Evolutionary conservation across 352 stramenopile species (phyloP), one percentile per base, ranked within the genome.

Genomic region (Phytophthora fragariaefolia): DNA sequence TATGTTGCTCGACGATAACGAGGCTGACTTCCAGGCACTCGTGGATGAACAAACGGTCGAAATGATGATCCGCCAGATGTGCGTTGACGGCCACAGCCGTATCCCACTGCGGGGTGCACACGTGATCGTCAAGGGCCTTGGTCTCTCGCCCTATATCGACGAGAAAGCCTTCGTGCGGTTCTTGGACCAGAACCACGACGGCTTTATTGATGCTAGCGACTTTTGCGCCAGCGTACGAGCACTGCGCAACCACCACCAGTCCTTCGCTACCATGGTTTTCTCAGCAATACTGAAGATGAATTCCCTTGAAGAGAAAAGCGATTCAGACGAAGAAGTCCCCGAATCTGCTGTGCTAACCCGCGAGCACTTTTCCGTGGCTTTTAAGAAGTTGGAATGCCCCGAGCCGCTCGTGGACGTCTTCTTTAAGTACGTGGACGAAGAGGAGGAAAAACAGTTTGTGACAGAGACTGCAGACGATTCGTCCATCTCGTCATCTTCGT

Each of bases 121-220:
- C 30, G 63, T 88, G 28, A 72, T 93, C 18, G 79, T 78, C 6
- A 76, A 74, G 24, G 79, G 79, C 2, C 60, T 93, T 24, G 80
- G 83, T 4, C 53, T 93, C 12, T 93, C 80, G 18, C 77, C 83
- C 2, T 91, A 78, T 49, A 77, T 93, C 3, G 80, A 91, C 54
- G 79, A 84, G 42, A 75, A 87, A 26, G 56, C 48, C 1, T 92
- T 91, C 28, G 81, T 91, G 12, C 43, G 36, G 18, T 92, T 93
- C 56, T 34, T 93, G 26, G 85, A 93, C 48, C 76, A 76, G 20
- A 76, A 93, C 53, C 58, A 80, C 12, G 85, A 93, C 28, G 85
- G 83, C 22, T 93, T 89, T 61, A 91, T 93, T 65, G 73, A 87
- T 30, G 85, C 85, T 3, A 73, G 76, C 24, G 85, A 93, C 46